A percentile compares a stretch with the other conserved stretches of the same genome.
Conservation (phyloP, 2,329 filamentous ascomycete genomes). For the Neocucurbitaria cava region DNA sequence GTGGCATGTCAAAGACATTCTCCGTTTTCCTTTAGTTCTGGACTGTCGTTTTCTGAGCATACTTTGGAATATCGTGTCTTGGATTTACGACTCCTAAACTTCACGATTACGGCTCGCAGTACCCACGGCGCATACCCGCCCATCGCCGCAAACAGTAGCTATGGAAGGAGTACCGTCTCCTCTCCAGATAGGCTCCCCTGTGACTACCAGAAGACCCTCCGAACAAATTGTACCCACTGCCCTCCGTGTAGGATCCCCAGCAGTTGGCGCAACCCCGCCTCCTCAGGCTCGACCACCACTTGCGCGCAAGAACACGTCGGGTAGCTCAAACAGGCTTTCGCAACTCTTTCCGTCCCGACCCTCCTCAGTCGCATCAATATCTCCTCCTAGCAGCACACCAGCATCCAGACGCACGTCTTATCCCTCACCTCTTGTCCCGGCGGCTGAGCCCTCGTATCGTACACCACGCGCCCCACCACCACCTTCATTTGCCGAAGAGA, state of each 20-base stretch:
- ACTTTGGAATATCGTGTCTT: background rate
- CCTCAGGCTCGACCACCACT: slow-evolving; percentile 31
- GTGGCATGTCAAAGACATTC: background rate
- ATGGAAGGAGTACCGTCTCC: slow-evolving; percentile 42
- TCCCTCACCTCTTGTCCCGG: slow-evolving; percentile 38
- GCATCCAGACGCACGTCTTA: slow-evolving; percentile 37
- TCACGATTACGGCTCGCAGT: background rate
- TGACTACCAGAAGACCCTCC: slow-evolving; percentile 23
- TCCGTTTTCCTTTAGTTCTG: background rate
- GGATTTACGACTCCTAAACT: background rate
- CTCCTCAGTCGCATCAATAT: slow-evolving; percentile 33
- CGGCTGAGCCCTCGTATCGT: slow-evolving; percentile 36
- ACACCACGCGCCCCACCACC: slow-evolving; percentile 41
- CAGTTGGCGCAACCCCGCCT: slow-evolving; percentile 16
- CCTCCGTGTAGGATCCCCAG: slow-evolving; percentile 41
- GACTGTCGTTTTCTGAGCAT: background rate
- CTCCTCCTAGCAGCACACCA: slow-evolving; percentile 21
- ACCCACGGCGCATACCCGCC: slow-evolving; percentile 1
- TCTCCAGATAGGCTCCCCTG: slow-evolving; percentile 40
- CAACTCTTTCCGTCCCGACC: slow-evolving; percentile 47
- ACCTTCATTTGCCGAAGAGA: slow-evolving; percentile 38
- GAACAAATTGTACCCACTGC: slow-evolving; percentile 33
- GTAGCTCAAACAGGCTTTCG: slow-evolving; percentile 42
- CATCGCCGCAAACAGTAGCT: background rate
- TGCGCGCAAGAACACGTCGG: slow-evolving; percentile 37